Base-by-base conservation (phyloP, 1,284 basidiomycete genomes). In the Malassezia equina region DNA sequence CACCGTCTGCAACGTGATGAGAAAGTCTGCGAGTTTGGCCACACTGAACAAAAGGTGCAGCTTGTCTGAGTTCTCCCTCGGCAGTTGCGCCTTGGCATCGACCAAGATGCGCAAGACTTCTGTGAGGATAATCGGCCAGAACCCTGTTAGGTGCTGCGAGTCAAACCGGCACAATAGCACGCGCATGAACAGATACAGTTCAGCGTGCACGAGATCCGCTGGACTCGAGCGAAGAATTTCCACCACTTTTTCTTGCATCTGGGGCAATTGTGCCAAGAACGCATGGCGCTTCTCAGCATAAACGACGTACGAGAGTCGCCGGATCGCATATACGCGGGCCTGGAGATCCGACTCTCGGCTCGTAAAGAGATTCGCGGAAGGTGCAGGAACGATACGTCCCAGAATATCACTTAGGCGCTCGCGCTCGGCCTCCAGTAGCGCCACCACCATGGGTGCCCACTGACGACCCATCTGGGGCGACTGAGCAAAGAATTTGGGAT, bases 101-200 rank as follows among this genome's bases (percentile, higher is more conserved):
- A 81, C 80, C 61, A 81, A 80, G 67, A 66, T 86, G 80, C 66
- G 87, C 66, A 69, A 79, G 79, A 96, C 77, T 76, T 98, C 93
- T 2, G 90, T 88, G 61, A 96, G 76, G 49, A 99, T 81, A 28
- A 95, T 87, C 0, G 94, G 93, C 94, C 94, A 98, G 76, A 98
- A 90, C 64, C 88, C 90, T 13, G 87, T 84, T 66, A 99, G 74
- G 72, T 95, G 94, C 66, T 93, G 86, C 4, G 87, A 82, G 8
- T 86, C 86, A 55, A 96, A 81, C n/a, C 94, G 84, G 69, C 88
- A 91, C 54, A 98, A 80, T 27, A 98, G 76, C 1, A 96, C 86
- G 8, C 94, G 81, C 49, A 98, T 82, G 71, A 90, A 95, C 5
- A 98, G 81, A 74, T 91, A 98, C 4, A 81, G 78, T 75, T 98